Conservation (phyloP, 129 eudicot species). For the Artemisia tridentata region DNA sequence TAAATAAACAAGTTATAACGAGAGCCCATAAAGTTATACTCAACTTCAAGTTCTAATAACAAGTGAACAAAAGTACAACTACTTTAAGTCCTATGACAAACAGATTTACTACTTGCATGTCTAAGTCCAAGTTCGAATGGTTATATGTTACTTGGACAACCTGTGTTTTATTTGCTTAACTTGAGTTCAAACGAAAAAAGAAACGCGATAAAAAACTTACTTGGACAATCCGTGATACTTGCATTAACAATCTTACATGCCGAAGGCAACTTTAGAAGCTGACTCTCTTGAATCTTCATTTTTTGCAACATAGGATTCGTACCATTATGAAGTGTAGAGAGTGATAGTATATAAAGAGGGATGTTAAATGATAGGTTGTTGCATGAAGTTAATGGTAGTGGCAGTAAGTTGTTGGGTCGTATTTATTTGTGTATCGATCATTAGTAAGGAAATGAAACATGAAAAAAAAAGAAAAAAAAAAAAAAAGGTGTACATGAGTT, state of each 20-base stretch:
- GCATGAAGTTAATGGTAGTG: conserved; percentile 21
- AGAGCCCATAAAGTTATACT: no score
- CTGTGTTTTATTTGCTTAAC: not conserved
- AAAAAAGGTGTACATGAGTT: no score
- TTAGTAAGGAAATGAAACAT: no score
- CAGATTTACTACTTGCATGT: not conserved
- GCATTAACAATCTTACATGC: conserved; percentile 39
- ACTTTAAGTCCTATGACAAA: no score
- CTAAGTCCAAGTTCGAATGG: not conserved
- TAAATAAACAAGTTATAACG: no score
- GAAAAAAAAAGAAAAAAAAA: no score
- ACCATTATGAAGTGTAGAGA: conserved; percentile 30
- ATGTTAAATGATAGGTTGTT: conserved; percentile 24
- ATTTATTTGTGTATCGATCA: conserved; percentile 13
- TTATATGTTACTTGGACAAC: not conserved
- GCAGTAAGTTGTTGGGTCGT: conserved; percentile 21
- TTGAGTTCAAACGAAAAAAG: not conserved
- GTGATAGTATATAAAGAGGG: not conserved
- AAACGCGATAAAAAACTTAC: no score
- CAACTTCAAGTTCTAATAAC: no score
- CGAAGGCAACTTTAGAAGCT: conserved; percentile 33
- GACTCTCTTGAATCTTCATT: conserved; percentile 35
- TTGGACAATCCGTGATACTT: conserved; percentile 38
- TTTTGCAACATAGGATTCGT: conserved; percentile 36
- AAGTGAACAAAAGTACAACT: not conserved